Evolutionary conservation across 805 yeast genomes (phyloP).

Genomic region (Metschnikowia peoriensis): DNA sequence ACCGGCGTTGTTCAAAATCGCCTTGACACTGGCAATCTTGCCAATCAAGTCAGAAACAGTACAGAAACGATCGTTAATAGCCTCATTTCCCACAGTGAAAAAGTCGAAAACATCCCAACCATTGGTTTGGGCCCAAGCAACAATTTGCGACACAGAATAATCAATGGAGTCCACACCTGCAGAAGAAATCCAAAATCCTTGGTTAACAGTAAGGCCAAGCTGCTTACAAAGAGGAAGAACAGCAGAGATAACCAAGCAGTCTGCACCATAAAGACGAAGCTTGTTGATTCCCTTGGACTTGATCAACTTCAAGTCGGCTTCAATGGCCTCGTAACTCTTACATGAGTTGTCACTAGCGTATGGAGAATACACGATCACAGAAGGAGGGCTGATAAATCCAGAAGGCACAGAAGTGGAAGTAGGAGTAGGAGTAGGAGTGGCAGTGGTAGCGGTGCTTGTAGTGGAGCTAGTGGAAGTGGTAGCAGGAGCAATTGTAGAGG

Average conservation of each 20-base stretch:
- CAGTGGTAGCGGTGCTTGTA: not conserved
- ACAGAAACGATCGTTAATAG: constrained; percentile 61
- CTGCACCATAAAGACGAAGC: constrained; percentile 83
- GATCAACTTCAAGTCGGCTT: constrained; percentile 58
- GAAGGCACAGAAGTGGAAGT: constrained; percentile 11
- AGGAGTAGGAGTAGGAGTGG: constrained; percentile 14
- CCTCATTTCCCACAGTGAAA: constrained; percentile 88
- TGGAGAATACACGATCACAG: constrained; percentile 73
- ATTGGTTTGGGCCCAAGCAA: constrained; percentile 46
- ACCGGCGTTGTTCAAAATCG: constrained; percentile 62
- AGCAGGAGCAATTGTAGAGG: constrained; percentile 22
- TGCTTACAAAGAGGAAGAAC: constrained; percentile 58
- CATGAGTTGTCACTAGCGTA: constrained; percentile 68
- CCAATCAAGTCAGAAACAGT: constrained; percentile 58
- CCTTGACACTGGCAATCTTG: constrained; percentile 65
- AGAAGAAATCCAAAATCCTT: constrained; percentile 78
- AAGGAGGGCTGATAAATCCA: constrained; percentile 43
- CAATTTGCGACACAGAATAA: constrained; percentile 50
- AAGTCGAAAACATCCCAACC: constrained; percentile 74
- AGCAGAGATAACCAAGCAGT: constrained; percentile 67
- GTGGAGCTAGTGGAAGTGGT: constrained; percentile 12
- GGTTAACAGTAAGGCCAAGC: constrained; percentile 72
- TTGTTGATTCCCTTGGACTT: constrained; percentile 57
- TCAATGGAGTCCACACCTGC: constrained; percentile 73
- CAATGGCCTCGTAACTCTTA: constrained; percentile 54